These are phyloP conservation scores for Pseudocohnilembus persalinus DNA, from an alignment of 169 alveolate species.

Conservation along the genomic window DNA sequence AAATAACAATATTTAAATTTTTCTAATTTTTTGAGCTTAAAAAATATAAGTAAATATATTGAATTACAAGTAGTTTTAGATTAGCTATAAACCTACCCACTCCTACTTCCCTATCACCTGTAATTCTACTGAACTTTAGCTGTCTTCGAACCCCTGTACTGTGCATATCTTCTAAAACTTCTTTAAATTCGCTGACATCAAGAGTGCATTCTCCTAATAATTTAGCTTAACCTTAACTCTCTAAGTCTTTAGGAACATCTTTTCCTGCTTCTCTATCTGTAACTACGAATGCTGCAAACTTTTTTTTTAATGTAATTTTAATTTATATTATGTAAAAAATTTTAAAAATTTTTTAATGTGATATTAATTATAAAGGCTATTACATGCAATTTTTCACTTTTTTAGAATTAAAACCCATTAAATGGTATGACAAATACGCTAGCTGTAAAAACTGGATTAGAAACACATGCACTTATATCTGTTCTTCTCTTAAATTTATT, in stretches of 20 bases:
- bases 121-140: slow-evolving; percentile 66
- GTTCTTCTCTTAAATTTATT: slow-evolving; percentile 70
- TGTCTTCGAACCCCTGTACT: slow-evolving; percentile 83
- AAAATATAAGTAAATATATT: slow-evolving; percentile 3
- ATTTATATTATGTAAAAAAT: not conserved
- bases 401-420: slow-evolving; percentile 62
- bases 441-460: slow-evolving; percentile 85
- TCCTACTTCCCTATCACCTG: slow-evolving; percentile 73
- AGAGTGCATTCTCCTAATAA: slow-evolving; percentile 82
- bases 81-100: slow-evolving; percentile 86
- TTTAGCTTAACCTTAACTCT: slow-evolving; percentile 85
- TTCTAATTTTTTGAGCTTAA: not conserved
- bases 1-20: slow-evolving; percentile 17
- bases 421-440: slow-evolving; percentile 81
- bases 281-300: slow-evolving; percentile 85
- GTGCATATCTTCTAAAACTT: slow-evolving; percentile 75
- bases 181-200: slow-evolving; percentile 78
- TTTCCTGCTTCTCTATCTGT: slow-evolving; percentile 76
- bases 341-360: too few relatives aligned
- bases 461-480: slow-evolving; percentile 80
- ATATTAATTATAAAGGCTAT: not conserved
- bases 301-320: not conserved
- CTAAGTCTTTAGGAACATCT: slow-evolving; percentile 48
- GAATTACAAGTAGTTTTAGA: slow-evolving; percentile 70
- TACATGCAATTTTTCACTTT: slow-evolving; percentile 63